phyloP scores from a whole-genome alignment of 805 yeast species.

The Jamesozyma jinghongensis region DNA sequence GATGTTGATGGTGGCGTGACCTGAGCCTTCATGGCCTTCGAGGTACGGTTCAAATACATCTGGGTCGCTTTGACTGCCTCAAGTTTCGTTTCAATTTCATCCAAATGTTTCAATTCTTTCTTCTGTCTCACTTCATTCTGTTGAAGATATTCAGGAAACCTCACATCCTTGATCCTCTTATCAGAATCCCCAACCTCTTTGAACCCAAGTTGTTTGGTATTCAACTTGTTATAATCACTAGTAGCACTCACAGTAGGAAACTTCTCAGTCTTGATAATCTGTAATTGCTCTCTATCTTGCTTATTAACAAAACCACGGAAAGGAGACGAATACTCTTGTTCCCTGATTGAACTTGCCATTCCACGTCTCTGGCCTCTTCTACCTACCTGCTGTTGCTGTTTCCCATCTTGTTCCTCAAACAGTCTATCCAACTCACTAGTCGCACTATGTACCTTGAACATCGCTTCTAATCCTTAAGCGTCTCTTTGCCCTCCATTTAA shows the following conservation, averaged over 20 bases:
- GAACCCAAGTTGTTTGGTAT: constrained; percentile 22
- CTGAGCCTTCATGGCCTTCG: too few relatives aligned
- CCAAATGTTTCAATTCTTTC: constrained; percentile 15
- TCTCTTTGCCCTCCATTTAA: too few relatives aligned
- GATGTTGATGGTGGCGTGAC: too few relatives aligned
- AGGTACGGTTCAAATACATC: constrained; percentile 4
- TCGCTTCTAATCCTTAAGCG: too few relatives aligned
- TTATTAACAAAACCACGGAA: constrained; percentile 4
- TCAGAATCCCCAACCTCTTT: constrained; percentile 12
- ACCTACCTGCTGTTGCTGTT: too few relatives aligned
- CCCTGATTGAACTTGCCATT: too few relatives aligned
- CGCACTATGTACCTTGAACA: too few relatives aligned
- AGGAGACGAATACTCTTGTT: constrained; percentile 8
- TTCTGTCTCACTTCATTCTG: constrained; percentile 24
- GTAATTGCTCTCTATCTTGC: constrained; percentile 3
- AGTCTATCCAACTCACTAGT: too few relatives aligned
- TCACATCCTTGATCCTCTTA: constrained; percentile 25
- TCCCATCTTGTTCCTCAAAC: too few relatives aligned
- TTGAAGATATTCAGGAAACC: constrained; percentile 21
- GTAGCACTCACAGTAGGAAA: constrained; percentile 27
- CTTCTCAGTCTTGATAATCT: constrained; percentile 6
- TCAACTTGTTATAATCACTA: constrained; percentile 12
- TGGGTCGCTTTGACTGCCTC: constrained; percentile 20
- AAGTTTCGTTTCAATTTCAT: constrained; percentile 19
- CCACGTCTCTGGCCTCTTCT: too few relatives aligned